A percentile compares a stretch with the other conserved stretches of the same genome.
phyloP scores from a whole-genome alignment of 2,329 filamentous ascomycete species.

The Neonectria magnoliae region DNA sequence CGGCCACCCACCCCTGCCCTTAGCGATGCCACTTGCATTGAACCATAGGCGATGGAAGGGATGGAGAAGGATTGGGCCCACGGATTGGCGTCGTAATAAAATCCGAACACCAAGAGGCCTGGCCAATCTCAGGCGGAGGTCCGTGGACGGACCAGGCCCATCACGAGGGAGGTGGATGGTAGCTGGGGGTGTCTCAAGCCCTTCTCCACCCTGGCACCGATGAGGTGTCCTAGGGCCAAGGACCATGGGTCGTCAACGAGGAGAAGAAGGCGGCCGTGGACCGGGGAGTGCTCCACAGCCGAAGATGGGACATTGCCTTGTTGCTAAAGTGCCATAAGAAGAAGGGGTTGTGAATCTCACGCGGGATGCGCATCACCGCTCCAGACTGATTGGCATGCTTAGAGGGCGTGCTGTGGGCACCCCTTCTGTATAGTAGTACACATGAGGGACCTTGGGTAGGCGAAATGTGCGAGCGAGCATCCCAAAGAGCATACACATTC shows the following conservation, averaged over 20 bases:
- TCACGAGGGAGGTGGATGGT: constrained; percentile 3
- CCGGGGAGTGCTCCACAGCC: constrained; percentile 31
- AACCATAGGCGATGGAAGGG: constrained; percentile 42
- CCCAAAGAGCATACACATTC: not conserved
- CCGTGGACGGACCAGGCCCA: constrained; percentile 4
- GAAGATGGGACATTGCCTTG: constrained; percentile 40
- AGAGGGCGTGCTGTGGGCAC: constrained; percentile 25
- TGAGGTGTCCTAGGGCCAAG: constrained; percentile 22
- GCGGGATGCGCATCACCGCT: constrained; percentile 42
- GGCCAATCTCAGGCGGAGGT: constrained; percentile 30
- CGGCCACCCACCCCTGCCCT: constrained; percentile 37
- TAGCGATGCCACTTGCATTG: constrained; percentile 39
- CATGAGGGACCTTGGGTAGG: constrained; percentile 3
- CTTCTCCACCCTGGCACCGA: constrained; percentile 11
- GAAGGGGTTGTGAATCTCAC: constrained; percentile 42
- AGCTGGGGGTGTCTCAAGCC: constrained; percentile 7
- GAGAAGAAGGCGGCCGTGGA: constrained; percentile 15
- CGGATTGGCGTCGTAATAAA: constrained; percentile 40
- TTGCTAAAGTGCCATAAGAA: constrained; percentile 40
- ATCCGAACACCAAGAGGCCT: not conserved
- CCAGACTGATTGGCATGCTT: constrained; percentile 40
- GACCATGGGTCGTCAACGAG: constrained; percentile 2
- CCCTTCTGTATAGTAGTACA: constrained; percentile 22
- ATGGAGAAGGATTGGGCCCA: constrained; percentile 43
- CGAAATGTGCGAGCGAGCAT: constrained; percentile 15